A percentile compares a stretch with the other conserved stretches of the same genome.
phyloP scores from a whole-genome alignment of 805 yeast genomes.

The Wickerhamomyces bovis region DNA sequence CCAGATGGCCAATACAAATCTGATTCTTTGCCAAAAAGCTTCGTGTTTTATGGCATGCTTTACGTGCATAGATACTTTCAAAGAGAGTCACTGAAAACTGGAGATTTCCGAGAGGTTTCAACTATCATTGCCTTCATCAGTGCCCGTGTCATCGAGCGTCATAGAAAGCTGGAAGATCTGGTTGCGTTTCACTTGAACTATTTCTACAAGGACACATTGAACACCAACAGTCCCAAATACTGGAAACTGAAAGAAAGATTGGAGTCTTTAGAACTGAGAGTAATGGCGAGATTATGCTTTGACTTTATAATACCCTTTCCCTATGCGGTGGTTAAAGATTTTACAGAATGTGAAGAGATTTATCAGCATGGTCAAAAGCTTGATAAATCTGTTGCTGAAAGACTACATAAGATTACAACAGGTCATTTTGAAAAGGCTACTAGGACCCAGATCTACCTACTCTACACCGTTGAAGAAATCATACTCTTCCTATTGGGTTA shows the following conservation, averaged over 20 bases:
- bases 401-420: not conserved
- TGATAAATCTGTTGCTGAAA: not conserved
- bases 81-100: constrained; percentile 8
- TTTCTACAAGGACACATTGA: not conserved
- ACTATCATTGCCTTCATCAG: constrained; percentile 14
- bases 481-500: constrained; percentile 6
- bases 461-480: constrained; percentile 9
- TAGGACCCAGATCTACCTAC: constrained; percentile 12
- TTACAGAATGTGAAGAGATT: not conserved
- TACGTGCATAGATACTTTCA: constrained; percentile 19
- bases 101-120: constrained; percentile 1
- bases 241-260: constrained; percentile 16
- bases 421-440: constrained; percentile 3
- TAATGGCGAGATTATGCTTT: constrained; percentile 21
- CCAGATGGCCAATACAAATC: not conserved
- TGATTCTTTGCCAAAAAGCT: constrained; percentile 1
- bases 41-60: constrained; percentile 8
- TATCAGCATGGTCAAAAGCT: not conserved
- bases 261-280: constrained; percentile 10
- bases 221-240: not conserved
- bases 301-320: constrained; percentile 19
- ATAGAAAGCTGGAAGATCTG: constrained; percentile 7
- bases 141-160: constrained; percentile 15
- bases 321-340: not conserved
- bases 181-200: constrained; percentile 2